phyloP scores from a whole-genome alignment of 257 asterid genomes.

The Solanum pimpinellifolium region DNA sequence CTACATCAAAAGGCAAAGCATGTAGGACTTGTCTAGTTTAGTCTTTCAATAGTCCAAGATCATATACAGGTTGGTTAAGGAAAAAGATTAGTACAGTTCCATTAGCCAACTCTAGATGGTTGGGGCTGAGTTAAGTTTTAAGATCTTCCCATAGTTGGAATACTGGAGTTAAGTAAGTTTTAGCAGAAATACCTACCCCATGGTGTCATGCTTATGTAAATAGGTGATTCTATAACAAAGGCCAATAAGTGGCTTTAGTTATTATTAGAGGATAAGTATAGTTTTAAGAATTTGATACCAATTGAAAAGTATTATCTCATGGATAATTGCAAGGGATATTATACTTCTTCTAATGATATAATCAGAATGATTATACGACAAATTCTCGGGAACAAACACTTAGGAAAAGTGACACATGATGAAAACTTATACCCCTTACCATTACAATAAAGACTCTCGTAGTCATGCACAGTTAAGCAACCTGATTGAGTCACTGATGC shows the following conservation, averaged over 20 bases:
- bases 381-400: not conserved
- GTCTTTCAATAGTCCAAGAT: not conserved
- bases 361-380: not conserved
- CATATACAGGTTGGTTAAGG: not conserved
- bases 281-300: not conserved
- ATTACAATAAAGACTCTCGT: constrained; percentile 43
- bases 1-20: not conserved
- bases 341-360: not conserved
- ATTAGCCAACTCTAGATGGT: not conserved
- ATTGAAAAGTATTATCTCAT: not conserved
- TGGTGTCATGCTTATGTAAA: not conserved
- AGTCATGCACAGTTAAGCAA: constrained; percentile 89
- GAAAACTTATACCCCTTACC: constrained; percentile 32
- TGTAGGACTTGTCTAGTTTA: not conserved
- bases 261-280: not conserved
- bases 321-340: not conserved
- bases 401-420: not conserved
- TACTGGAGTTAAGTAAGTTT: not conserved
- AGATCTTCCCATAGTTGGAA: not conserved
- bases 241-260: not conserved
- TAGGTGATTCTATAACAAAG: not conserved
- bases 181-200: not conserved
- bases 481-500: constrained; percentile 86
- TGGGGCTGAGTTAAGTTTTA: not conserved
- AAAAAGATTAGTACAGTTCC: not conserved